Evolutionary conservation across 305 asterid genomes (phyloP).

Genomic region (Rubia peregrina): DNA sequence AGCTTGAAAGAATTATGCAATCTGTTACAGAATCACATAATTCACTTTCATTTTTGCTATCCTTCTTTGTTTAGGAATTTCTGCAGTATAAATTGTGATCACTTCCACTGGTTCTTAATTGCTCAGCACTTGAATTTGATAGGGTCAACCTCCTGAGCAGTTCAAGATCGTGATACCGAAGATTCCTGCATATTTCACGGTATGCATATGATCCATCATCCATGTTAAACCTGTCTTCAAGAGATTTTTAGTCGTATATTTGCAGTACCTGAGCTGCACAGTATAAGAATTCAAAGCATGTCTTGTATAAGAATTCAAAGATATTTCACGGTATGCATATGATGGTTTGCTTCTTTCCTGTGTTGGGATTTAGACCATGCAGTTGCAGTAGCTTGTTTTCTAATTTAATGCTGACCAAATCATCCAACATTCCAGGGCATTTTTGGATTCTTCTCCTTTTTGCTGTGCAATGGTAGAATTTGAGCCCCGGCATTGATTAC

Average conservation of each 20-base stretch:
- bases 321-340: no score
- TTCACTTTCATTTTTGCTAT: background rate
- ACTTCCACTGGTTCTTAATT: slow-evolving; percentile 15
- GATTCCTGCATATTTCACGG: slow-evolving; percentile 94
- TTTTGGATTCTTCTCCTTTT: background rate
- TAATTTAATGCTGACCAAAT: background rate
- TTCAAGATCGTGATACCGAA: slow-evolving; percentile 75
- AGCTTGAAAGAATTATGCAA: no score
- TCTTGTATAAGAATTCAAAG: no score
- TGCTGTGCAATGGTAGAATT: background rate
- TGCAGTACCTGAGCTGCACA: background rate
- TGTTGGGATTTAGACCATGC: background rate
- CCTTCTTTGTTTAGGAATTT: background rate
- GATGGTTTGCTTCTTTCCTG: background rate
- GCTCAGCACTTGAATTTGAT: slow-evolving; percentile 24
- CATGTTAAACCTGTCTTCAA: background rate
- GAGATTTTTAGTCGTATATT: background rate
- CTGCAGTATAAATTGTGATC: background rate
- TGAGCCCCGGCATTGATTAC: background rate
- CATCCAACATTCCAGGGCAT: background rate
- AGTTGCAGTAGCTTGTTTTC: background rate
- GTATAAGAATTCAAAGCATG: background rate
- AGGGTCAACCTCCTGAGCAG: slow-evolving; percentile 76
- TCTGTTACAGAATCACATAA: background rate
- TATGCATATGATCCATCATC: slow-evolving; percentile 24